A percentile compares a stretch with the other conserved stretches of the same genome.
Conservation (phyloP, 1,284 basidiomycete species). For the Boletus subluridellus region DNA sequence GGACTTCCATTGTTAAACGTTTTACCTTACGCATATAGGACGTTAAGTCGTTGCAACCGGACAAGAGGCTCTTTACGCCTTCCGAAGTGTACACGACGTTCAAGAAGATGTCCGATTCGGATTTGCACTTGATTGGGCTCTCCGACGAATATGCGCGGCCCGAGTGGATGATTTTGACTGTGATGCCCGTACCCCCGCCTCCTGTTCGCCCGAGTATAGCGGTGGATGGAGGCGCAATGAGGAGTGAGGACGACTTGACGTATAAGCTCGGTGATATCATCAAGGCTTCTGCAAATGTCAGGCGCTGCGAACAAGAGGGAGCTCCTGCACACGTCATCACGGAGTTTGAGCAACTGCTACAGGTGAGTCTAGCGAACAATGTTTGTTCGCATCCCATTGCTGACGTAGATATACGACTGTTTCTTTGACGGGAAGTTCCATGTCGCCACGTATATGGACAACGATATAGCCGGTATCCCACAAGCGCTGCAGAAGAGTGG, state of each 20-base stretch:
- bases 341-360: constrained; percentile 94
- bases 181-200: constrained; percentile 96
- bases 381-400: background rate
- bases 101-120: constrained; percentile 89
- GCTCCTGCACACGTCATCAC: constrained; percentile 94
- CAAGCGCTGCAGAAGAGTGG: constrained; percentile 98
- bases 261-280: constrained; percentile 98
- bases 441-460: constrained; percentile 99
- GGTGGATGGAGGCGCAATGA: constrained; percentile 93
- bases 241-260: constrained; percentile 97
- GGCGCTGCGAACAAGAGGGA: constrained; percentile 93
- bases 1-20: constrained; percentile 3
- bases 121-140: constrained; percentile 89
- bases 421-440: constrained; percentile 66
- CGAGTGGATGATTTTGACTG: constrained; percentile 99
- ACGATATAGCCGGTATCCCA: constrained; percentile 97
- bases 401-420: constrained; percentile 3
- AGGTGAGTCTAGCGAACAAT: constrained; percentile 47
- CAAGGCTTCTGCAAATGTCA: constrained; percentile 90
- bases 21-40: constrained; percentile 48
- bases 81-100: constrained; percentile 89
- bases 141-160: constrained; percentile 96
- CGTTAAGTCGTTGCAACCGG: constrained; percentile 80
- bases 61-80: constrained; percentile 85
- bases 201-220: constrained; percentile 97